These are phyloP conservation scores for Lichtheimia ramosa DNA, from an alignment of 371 early-diverging fungal genomes.

Conservation along the genomic window DNA sequence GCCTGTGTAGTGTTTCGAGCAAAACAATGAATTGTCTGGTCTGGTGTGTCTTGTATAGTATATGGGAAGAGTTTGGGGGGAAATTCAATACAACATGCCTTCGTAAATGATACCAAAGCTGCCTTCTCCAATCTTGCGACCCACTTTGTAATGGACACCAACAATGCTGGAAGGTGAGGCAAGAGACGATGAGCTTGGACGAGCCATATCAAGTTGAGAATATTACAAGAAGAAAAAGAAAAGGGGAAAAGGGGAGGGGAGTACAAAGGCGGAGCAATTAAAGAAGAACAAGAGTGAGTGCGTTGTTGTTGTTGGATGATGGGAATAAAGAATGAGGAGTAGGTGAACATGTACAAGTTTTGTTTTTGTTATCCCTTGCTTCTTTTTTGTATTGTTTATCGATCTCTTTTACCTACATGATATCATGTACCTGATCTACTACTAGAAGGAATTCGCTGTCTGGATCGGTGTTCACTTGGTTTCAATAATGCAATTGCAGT, in stretches of 20 bases:
- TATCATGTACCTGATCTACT: no score
- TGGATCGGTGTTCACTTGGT: no score
- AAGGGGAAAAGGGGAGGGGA: neutral
- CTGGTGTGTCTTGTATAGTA: neutral
- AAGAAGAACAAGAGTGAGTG: neutral
- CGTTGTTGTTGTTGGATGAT: no score
- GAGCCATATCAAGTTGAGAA: conserved; percentile 1
- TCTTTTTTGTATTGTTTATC: no score
- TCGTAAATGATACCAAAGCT: conserved; percentile 95
- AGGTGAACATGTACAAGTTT: no score
- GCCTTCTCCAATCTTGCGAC: conserved; percentile 93
- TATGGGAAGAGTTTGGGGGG: neutral
- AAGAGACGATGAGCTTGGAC: conserved; percentile 20
- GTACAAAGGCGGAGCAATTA: conserved; percentile 1
- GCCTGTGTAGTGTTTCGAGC: conserved; percentile 34
- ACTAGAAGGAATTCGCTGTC: no score
- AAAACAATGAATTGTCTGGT: neutral
- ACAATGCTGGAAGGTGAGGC: conserved; percentile 54
- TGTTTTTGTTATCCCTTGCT: no score
- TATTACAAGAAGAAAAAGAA: neutral
- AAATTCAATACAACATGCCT: conserved; percentile 50
- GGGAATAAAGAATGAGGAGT: no score
- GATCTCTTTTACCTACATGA: no score
- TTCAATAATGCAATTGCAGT: no score
- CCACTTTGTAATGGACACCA: conserved; percentile 90